Evolutionary conservation across 2,329 filamentous ascomycete species (phyloP).

Genomic region (Penicillium frequentans): DNA sequence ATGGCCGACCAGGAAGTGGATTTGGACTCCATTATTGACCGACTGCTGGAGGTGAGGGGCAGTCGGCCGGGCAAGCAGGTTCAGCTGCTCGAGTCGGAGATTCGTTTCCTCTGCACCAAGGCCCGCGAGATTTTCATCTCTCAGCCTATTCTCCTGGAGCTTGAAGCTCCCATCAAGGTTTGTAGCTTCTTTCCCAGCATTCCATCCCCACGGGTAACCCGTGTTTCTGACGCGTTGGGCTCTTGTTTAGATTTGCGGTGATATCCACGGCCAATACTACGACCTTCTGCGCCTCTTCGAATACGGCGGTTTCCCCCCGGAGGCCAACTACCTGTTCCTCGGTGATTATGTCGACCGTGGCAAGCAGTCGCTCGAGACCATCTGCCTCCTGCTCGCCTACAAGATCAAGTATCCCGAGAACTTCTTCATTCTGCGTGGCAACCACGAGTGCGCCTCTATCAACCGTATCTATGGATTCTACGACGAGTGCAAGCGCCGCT

Average conservation of each 20-base stretch:
- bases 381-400: conserved; percentile 93
- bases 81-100: conserved; percentile 93
- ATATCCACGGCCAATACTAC: conserved; percentile 99
- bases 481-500: conserved; percentile 98
- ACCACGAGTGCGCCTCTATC: conserved; percentile 98
- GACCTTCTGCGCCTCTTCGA: conserved; percentile 96
- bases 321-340: conserved; percentile 99
- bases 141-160: conserved; percentile 94
- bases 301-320: conserved; percentile 95
- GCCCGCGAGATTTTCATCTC: conserved; percentile 99
- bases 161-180: conserved; percentile 99
- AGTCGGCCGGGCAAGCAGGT: conserved; percentile 98
- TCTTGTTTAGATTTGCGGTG: conserved; percentile 82
- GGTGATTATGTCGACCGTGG: conserved; percentile 98
- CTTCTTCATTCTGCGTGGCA: conserved; percentile 97
- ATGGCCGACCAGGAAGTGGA: conserved; percentile 89
- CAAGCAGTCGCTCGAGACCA: conserved; percentile 98
- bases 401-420: conserved; percentile 99
- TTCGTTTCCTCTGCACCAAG: conserved; percentile 96
- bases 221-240: background rate
- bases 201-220: background rate
- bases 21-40: conserved; percentile 98
- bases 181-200: background rate
- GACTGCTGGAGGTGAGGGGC: conserved; percentile 94
- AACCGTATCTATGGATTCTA: conserved; percentile 99